Evolutionary conservation across 805 yeast species (phyloP), one percentile per base, ranked within the genome.

Genomic region (Lipomyces starkeyi): DNA sequence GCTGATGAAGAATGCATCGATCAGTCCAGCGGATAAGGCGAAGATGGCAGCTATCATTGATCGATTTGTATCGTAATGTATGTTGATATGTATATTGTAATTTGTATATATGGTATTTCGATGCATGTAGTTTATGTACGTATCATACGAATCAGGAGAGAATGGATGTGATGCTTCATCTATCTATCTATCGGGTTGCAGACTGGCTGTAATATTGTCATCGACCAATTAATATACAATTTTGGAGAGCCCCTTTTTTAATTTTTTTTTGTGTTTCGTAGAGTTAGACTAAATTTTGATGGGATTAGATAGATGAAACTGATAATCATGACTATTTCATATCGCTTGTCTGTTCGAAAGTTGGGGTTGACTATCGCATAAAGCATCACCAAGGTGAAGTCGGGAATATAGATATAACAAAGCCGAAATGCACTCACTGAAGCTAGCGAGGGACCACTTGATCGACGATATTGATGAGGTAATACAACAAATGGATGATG

Each of bases 21-120:
- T 68, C 25, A 64, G 60, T 9, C 71, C 71, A n/a, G 49, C 25
- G 2, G 66, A 59, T 35, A 64, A 64, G 61, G 22, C 57, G 27
- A 7, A 54, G 32, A 61, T 67, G 11, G 34, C 61, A 3, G 67
- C 34, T 29, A 27, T 67, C 14, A 62, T 67, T 54, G 25, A 27
- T 20, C 20, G 34, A 25, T 49, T 53, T 53, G 17, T 29, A 29
- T 29, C 56, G 17, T 25, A 29, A 53, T 5, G 49, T 4, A 43
- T 8, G 49, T 17, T 17, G 49, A 6, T 43, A 43, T 43, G 4
- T 43, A 43, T 43, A 17, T 17, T 43, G 49, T n/a, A 43, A 43
- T 43, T 43, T 43, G 49, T 43, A 43, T 43, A 43, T 43, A 43
- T 17, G 17, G 40, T 37, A 13, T 29, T 29, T 29, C 32, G 7